Evolutionary conservation across 345 rosid genomes (phyloP), one percentile per base, ranked within the genome.

Genomic region (Citrus sp.): DNA sequence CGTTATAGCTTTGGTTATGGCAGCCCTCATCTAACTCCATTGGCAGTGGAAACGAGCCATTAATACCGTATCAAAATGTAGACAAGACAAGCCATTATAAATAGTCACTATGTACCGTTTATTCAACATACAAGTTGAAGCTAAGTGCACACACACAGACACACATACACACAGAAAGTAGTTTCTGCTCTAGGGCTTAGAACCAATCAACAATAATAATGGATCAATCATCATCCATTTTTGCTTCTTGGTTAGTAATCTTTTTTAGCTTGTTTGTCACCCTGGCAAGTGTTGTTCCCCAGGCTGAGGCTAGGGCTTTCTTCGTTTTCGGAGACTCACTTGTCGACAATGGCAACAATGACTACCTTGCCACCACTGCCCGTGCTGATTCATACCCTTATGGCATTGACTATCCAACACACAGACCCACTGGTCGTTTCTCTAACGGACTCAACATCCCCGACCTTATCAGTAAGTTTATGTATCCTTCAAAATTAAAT

Each of bases 361-460:
- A 91, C 83, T 93, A 89, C 88, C 88, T 95, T 35, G 80, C 85
- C 22, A 95, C 97, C 78, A 86, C 95, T 6, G 98, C 98, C 7
- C 88, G 98, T 0, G 98, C 98, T 0, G 95, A 95, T 56, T 76
- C 88, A 0, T 89, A 86, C 8, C 98, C 98, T 0, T 95, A 93
- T 40, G 97, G 98, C 75, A 82, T 93, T n/a, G 98, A 93, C 67
- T 88, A 73, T 72, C 94, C 95, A 5, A 88, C 91, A 82, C 93
- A 81, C 67, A 78, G 79, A 40, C 82, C 98, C 70, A 93, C 94
- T 1, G 92, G 98, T 16, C 95, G 92, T 37, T 95, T 95, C 88
- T 91, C 98, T 65, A 95, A 93, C 63, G 98, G 98, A 81, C 86
- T 92, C 25, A 93, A 92, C 87, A 90, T 95, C 63, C 95, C 98